A percentile compares a stretch with the other conserved stretches of the same genome.
Evolutionary conservation across 129 eudicot species (phyloP).

Genomic region (Oenanthe sinensis): DNA sequence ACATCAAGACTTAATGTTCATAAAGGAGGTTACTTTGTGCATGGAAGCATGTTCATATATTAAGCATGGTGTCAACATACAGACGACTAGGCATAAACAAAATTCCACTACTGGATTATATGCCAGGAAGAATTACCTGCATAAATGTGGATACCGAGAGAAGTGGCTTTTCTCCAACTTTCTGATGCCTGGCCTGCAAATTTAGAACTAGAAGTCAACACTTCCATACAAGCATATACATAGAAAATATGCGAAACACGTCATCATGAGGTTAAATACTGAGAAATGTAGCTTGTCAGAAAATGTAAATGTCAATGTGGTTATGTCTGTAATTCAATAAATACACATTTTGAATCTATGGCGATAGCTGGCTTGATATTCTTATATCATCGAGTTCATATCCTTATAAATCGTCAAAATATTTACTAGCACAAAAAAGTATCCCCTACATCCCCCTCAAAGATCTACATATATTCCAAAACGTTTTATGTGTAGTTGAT

Average conservation of each 20-base stretch:
- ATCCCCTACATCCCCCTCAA: not conserved
- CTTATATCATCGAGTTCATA: not conserved
- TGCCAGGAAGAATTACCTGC: constrained; percentile 37
- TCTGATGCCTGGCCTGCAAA: constrained; percentile 86
- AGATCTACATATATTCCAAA: not conserved
- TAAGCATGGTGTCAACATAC: not conserved
- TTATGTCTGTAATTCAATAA: not conserved
- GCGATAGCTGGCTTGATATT: not conserved
- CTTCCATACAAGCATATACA: not conserved
- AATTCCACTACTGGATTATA: not conserved
- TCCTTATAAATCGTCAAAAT: not conserved
- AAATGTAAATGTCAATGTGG: not conserved
- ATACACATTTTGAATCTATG: not conserved
- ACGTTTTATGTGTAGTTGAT: not conserved
- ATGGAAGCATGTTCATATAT: too few species aligned
- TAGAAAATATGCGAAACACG: not conserved
- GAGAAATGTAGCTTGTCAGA: not conserved
- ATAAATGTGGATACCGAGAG: constrained; percentile 73
- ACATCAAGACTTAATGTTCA: too few species aligned
- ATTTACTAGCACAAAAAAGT: not conserved
- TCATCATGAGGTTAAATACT: not conserved
- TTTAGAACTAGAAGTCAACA: constrained; percentile 7
- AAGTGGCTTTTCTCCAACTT: constrained; percentile 91
- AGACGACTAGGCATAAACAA: not conserved
- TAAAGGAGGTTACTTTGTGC: too few species aligned